Evolutionary conservation across 2,329 filamentous ascomycete species (phyloP), one percentile per base, ranked within the genome.

Genomic region (Phaeoacremonium minimum): DNA sequence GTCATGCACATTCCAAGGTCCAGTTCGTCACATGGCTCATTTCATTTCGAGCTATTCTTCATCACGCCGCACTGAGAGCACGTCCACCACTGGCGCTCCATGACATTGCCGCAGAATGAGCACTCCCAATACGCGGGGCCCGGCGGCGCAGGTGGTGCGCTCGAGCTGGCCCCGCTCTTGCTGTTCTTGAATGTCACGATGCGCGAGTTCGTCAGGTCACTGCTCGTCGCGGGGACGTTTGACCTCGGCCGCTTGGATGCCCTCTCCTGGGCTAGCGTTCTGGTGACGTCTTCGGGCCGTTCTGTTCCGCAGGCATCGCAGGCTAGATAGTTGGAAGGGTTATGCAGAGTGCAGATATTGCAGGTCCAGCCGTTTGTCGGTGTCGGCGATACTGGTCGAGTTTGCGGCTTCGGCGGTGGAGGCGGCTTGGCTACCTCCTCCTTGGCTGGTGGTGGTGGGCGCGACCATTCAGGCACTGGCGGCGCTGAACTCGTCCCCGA

Each of bases 301-400:
- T 73, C 63, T 8, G 53, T 56, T 8, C 67, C 69, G 46, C 78
- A 83, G 5, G 72, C 77, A 43, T 77, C 75, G 48, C 78, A 83
- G 46, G 60, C 69, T 17, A 75, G 57, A 43, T 61, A 75, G n/a
- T 46, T 57, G 7, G 54, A 40, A 2, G 69, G 69, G 46, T 83
- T 83, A 38, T 69, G 63, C 15, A 81, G 57, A 1, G 78, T 83
- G 49, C 78, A 83, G 11, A 67, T 52, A 15, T 55, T 51, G 46
- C 78, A 83, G 8, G 60, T 61, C 78, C 78, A 82, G 18, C 54
- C 56, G 29, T 34, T 47, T 33, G 48, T 34, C 30, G 38, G 30
- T 14, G 35, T 14, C 20, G 38, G 28, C 20, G 33, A 30, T 35
- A 19, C 20, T 38, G 22, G 28, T 36, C 32, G 26, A 14, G 7